Evolutionary conservation across 495 filamentous ascomycete genomes (phyloP).

Genomic region (Penicillium canescens): DNA sequence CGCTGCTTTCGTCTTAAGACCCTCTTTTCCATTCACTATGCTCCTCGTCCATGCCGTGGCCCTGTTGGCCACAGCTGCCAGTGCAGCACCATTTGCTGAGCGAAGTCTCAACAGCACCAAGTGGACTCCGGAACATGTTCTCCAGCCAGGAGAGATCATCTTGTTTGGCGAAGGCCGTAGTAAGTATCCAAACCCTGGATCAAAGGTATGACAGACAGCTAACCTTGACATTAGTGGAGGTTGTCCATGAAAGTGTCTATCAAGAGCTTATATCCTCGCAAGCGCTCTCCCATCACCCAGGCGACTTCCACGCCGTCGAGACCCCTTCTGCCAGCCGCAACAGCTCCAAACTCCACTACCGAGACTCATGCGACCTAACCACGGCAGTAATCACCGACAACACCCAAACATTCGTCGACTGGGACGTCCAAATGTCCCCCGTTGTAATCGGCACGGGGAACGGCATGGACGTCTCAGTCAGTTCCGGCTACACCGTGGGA

Average conservation of each 20-base stretch:
- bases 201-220: not conserved
- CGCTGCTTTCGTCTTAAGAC: not conserved
- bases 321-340: not conserved
- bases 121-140: conserved; percentile 14
- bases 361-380: not conserved
- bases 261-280: not conserved
- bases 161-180: conserved; percentile 7
- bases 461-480: conserved; percentile 12
- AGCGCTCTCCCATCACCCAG: not conserved
- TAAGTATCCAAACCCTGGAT: not conserved
- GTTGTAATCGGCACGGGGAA: conserved; percentile 10
- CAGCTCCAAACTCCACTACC: not conserved
- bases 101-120: conserved; percentile 5
- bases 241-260: conserved; percentile 6
- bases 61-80: conserved; percentile 1
- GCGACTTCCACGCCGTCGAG: not conserved
- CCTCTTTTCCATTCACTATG: not conserved
- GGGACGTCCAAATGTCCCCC: conserved; percentile 16
- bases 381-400: conserved; percentile 4
- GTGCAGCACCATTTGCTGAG: not conserved
- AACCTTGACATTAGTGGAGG: conserved; percentile 3
- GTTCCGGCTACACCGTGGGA: conserved; percentile 8
- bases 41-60: not conserved
- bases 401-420: conserved; percentile 10
- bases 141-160: conserved; percentile 10